Percentiles rank a stretch among this genome's conserved stretches.
Evolutionary conservation across 371 early-diverging fungal species (phyloP).

Genomic region (Rhizopus stolonifer): DNA sequence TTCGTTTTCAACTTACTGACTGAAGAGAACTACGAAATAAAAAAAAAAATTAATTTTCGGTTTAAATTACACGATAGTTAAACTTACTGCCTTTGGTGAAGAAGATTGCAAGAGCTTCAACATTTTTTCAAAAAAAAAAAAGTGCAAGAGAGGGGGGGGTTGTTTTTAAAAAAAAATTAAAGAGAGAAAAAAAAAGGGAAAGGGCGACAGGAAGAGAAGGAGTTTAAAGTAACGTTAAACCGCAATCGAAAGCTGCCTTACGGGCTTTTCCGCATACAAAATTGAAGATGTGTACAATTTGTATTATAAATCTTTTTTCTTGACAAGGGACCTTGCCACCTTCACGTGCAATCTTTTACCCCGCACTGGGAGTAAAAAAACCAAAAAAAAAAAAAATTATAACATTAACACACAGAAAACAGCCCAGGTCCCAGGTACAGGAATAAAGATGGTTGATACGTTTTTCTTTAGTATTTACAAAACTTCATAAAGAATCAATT

Average conservation of each 20-base stretch:
- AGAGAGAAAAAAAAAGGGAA: slow-evolving; percentile 5
- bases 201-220: not conserved
- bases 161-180: slow-evolving; percentile 9
- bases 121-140: slow-evolving; percentile 12
- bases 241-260: not conserved
- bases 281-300: slow-evolving; percentile 11
- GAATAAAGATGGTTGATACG: no score
- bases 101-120: slow-evolving; percentile 34
- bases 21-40: slow-evolving; percentile 16
- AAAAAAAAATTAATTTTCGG: not conserved
- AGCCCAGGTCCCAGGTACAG: not conserved
- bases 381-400: no score
- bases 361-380: not conserved
- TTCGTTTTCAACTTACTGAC: slow-evolving; percentile 17
- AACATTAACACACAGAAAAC: no score
- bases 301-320: slow-evolving; percentile 17
- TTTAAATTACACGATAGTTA: not conserved
- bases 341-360: slow-evolving; percentile 3
- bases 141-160: slow-evolving; percentile 21
- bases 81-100: slow-evolving; percentile 28
- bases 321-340: slow-evolving; percentile 5
- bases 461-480: no score
- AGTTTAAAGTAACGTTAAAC: slow-evolving; percentile 1
- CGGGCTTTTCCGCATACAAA: not conserved
- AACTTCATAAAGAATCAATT: no score